Conservation (phyloP, 805 yeast species). For the Priceomyces fermenticarens region DNA sequence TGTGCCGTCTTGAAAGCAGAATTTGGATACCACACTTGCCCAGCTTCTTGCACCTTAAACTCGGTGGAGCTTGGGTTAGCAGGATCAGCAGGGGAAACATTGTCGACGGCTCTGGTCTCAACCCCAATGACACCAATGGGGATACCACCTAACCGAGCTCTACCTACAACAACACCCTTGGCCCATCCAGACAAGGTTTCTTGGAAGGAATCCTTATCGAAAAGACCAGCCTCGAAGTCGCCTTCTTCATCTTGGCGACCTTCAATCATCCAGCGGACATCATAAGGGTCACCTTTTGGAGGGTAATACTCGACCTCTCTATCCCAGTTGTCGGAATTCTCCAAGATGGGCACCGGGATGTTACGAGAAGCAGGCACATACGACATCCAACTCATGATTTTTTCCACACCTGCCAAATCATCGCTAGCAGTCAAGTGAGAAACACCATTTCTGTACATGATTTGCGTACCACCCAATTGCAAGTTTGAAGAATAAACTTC, state of each 20-base stretch:
- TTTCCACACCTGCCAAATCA: conserved; percentile 93
- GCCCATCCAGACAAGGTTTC: conserved; percentile 99
- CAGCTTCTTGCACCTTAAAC: conserved; percentile 86
- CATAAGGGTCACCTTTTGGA: conserved; percentile 67
- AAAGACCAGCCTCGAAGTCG: conserved; percentile 79
- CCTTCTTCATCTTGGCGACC: conserved; percentile 74
- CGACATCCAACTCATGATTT: conserved; percentile 93
- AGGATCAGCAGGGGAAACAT: conserved; percentile 94
- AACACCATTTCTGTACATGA: conserved; percentile 98
- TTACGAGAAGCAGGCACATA: conserved; percentile 90
- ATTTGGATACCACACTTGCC: conserved; percentile 99
- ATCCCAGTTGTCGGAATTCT: conserved; percentile 85
- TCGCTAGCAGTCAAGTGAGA: conserved; percentile 96
- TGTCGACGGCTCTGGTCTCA: conserved; percentile 87
- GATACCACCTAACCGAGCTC: conserved; percentile 98
- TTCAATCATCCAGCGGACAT: conserved; percentile 91
- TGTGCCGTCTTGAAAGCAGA: conserved; percentile 99
- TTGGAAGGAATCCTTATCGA: conserved; percentile 89
- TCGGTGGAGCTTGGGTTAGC: conserved; percentile 97
- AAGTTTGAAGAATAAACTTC: conserved; percentile 96
- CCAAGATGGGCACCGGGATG: conserved; percentile 86
- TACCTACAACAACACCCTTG: conserved; percentile 95
- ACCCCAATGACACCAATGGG: conserved; percentile 98
- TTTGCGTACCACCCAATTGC: conserved; percentile 98
- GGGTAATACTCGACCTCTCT: conserved; percentile 86